Evolutionary conservation across 1,139 yeast genomes (phyloP).

Genomic region (Yamadazyma jaroonii): DNA sequence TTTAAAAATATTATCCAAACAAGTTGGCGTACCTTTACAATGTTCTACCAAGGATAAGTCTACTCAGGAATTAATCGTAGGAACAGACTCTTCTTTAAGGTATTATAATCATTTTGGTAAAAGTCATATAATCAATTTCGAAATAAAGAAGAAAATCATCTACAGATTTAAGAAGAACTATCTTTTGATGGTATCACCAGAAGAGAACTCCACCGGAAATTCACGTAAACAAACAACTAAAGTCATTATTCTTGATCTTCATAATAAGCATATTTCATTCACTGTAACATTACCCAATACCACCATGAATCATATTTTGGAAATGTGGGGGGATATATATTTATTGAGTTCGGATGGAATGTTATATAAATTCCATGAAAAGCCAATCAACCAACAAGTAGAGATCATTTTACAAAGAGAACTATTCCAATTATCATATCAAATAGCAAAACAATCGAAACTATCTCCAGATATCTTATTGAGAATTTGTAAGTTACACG

Average conservation of each 20-base stretch:
- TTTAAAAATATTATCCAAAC: conserved; percentile 57
- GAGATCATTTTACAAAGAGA: conserved; percentile 69
- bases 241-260: conserved; percentile 63
- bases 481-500: conserved; percentile 64
- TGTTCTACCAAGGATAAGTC: conserved; percentile 50
- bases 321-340: conserved; percentile 54
- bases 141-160: conserved; percentile 55
- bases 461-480: conserved; percentile 40
- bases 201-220: conserved; percentile 22
- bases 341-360: conserved; percentile 75
- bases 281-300: conserved; percentile 65
- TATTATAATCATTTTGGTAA: conserved; percentile 57
- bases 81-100: conserved; percentile 48
- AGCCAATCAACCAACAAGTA: conserved; percentile 63
- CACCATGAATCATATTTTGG: conserved; percentile 52
- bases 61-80: conserved; percentile 49
- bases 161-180: conserved; percentile 45
- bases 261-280: conserved; percentile 69
- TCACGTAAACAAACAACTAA: conserved; percentile 32
- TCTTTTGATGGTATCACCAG: conserved; percentile 55
- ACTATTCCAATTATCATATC: conserved; percentile 69
- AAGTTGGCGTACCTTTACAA: conserved; percentile 67
- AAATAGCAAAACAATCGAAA: conserved; percentile 53
- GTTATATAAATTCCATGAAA: conserved; percentile 66
- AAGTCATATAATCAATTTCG: conserved; percentile 56